A percentile compares a stretch with the other conserved stretches of the same genome.
phyloP scores from a whole-genome alignment of 2,329 filamentous ascomycete species.

The Macrophomina phaseolina region DNA sequence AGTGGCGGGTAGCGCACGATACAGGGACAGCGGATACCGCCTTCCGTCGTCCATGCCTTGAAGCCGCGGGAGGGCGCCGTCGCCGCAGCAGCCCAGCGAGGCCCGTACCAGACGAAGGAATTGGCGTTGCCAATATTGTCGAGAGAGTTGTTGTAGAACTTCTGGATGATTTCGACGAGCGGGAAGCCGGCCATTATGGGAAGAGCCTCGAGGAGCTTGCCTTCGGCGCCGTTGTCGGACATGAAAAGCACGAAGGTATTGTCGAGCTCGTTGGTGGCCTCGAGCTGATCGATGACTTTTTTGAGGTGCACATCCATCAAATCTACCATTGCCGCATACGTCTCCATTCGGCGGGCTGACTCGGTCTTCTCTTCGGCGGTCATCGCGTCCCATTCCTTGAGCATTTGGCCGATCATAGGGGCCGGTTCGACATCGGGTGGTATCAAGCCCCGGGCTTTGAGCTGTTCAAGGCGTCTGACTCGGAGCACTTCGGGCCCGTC shows the following conservation, averaged over 20 bases:
- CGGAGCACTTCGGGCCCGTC: slow-evolving; percentile 18
- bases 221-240: slow-evolving; percentile 28
- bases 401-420: slow-evolving; percentile 1
- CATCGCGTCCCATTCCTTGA: slow-evolving; percentile 16
- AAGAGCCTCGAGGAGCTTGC: slow-evolving; percentile 20
- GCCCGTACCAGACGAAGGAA: slow-evolving; percentile 27
- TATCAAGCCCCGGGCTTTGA: slow-evolving; percentile 19
- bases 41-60: slow-evolving; percentile 23
- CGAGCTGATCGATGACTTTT: slow-evolving; percentile 11
- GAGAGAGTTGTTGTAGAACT: slow-evolving; percentile 26
- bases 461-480: not conserved
- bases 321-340: slow-evolving; percentile 27
- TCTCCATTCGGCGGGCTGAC: slow-evolving; percentile 24
- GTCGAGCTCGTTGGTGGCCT: slow-evolving; percentile 23
- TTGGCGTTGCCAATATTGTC: slow-evolving; percentile 23
- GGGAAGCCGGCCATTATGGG: slow-evolving; percentile 23
- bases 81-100: slow-evolving; percentile 21
- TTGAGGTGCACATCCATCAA: slow-evolving; percentile 17
- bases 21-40: slow-evolving; percentile 26
- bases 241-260: slow-evolving; percentile 27
- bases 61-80: slow-evolving; percentile 26
- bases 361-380: slow-evolving; percentile 1
- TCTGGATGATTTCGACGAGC: slow-evolving; percentile 16
- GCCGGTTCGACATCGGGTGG: slow-evolving; percentile 19
- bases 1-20: slow-evolving; percentile 23